These are phyloP conservation scores for Amanita thiersii DNA, from an alignment of 768 basidiomycete species.

Conservation along the genomic window DNA sequence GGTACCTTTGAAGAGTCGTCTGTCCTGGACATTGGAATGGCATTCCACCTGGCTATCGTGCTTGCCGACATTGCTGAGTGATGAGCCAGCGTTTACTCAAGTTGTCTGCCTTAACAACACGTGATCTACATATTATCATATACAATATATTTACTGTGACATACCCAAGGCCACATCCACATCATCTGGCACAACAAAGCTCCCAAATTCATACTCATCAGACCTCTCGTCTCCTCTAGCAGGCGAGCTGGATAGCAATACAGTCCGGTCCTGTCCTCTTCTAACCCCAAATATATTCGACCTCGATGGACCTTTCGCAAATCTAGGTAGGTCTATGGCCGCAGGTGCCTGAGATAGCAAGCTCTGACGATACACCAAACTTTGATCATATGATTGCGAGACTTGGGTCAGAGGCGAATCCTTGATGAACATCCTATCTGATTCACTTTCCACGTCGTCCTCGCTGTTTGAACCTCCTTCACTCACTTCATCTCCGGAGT, in stretches of 20 bases:
- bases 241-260: slow-evolving; percentile 52
- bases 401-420: slow-evolving; percentile 60
- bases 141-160: not conserved
- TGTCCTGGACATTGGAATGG: slow-evolving; percentile 41
- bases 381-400: slow-evolving; percentile 69
- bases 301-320: slow-evolving; percentile 43
- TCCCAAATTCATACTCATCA: slow-evolving; percentile 66
- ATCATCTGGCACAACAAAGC: slow-evolving; percentile 78
- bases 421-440: slow-evolving; percentile 59
- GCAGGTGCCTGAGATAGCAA: slow-evolving; percentile 61
- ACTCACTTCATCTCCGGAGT: slow-evolving; percentile 76
- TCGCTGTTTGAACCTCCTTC: slow-evolving; percentile 49
- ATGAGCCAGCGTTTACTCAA: slow-evolving; percentile 8
- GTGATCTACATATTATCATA: not conserved
- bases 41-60: slow-evolving; percentile 66
- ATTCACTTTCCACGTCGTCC: slow-evolving; percentile 54
- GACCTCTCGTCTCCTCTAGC: slow-evolving; percentile 37
- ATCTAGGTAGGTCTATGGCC: slow-evolving; percentile 37
- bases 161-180: slow-evolving; percentile 41
- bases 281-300: slow-evolving; percentile 34
- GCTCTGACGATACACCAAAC: slow-evolving; percentile 58
- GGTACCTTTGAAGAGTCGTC: slow-evolving; percentile 57
- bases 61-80: slow-evolving; percentile 64
- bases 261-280: slow-evolving; percentile 15
- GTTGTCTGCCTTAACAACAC: not conserved